A percentile compares a stretch with the other conserved stretches of the same genome.
Conservation (phyloP, 192 early-diverging fungal species). For the Dimargaris xerosporica region DNA sequence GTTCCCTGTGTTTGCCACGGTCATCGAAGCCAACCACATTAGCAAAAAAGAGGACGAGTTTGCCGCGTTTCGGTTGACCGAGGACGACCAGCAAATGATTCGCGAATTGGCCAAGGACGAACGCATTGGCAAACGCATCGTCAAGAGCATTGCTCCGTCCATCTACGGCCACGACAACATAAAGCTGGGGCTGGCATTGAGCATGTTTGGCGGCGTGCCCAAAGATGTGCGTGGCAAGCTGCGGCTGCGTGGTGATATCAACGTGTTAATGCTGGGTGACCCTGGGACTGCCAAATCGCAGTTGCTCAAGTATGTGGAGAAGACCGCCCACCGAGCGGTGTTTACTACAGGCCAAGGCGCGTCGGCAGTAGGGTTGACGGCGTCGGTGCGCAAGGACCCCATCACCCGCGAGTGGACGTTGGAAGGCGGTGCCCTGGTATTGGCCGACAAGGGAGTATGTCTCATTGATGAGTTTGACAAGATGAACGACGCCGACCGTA, state of each 20-base stretch:
- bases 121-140: conserved; percentile 65
- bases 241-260: conserved; percentile 94
- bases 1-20: conserved; percentile 91
- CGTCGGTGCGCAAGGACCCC: conserved; percentile 68
- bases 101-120: conserved; percentile 59
- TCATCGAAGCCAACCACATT: conserved; percentile 95
- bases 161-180: conserved; percentile 98
- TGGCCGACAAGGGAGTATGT: conserved; percentile 78
- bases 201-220: conserved; percentile 90
- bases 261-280: conserved; percentile 84
- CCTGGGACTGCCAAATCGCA: conserved; percentile 82
- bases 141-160: conserved; percentile 93
- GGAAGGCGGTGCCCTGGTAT: conserved; percentile 75
- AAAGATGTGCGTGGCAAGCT: conserved; percentile 92
- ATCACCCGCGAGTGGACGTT: conserved; percentile 79
- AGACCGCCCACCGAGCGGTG: conserved; percentile 70
- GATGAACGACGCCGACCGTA: conserved; percentile 82
- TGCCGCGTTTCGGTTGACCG: conserved; percentile 72
- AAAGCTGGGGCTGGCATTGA: conserved; percentile 81
- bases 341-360: conserved; percentile 81
- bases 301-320: conserved; percentile 72
- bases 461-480: conserved; percentile 86
- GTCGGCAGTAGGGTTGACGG: conserved; percentile 70
- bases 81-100: conserved; percentile 77
- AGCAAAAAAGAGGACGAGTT: conserved; percentile 78